Base-by-base conservation (phyloP, 2,329 filamentous ascomycete genomes). In the Ophiostoma triangulosporum region DNA sequence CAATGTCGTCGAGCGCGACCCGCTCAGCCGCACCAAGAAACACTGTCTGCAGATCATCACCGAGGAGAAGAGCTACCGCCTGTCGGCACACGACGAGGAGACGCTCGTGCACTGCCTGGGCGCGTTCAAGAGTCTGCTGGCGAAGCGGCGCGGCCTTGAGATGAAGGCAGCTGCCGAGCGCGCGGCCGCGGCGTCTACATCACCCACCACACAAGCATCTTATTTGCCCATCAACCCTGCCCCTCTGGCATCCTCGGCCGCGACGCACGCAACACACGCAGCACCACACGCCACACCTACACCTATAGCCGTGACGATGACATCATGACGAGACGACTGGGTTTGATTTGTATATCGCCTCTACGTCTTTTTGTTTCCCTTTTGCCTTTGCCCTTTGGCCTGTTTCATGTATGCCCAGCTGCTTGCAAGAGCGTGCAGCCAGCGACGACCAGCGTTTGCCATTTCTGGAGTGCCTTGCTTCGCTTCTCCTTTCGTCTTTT, bases 41-140 rank as follows among this genome's bases (percentile, higher is more conserved):
- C 82, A 86, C 64, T 97, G 93, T 67, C 75, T 97, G 65, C 91
- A 97, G 68, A 78, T 97, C 62, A 95, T 98, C 63, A 87, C 86
- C 33, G 91, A 96, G 62, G 91, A 97, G 64, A 93, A 88, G 69
- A 86, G 78, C 53, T 87, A 84, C 61, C 78, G 83, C 29, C 85
- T 93, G 59, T 87, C 84, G 63, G 81, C 89, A 0, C 73, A 79
- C 20, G 82, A 88, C 62, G 93, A 98, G 66, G 88, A 96, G 62
- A 75, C 77, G 1, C 71, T 97, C 54, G 82, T 90, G 36, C 84
- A 84, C 59, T 95, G 88, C 70, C 74, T 98, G 1, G 93, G 91
- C 2, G 87, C 89, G 0, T 82, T 96, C 70, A 97, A 97, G 71
- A 95, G 89, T 64, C 69, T 91, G 54, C 69, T 93, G 38, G 78